Conservation (phyloP, 495 filamentous ascomycete genomes). For the Aspergillus coremiiformis region DNA sequence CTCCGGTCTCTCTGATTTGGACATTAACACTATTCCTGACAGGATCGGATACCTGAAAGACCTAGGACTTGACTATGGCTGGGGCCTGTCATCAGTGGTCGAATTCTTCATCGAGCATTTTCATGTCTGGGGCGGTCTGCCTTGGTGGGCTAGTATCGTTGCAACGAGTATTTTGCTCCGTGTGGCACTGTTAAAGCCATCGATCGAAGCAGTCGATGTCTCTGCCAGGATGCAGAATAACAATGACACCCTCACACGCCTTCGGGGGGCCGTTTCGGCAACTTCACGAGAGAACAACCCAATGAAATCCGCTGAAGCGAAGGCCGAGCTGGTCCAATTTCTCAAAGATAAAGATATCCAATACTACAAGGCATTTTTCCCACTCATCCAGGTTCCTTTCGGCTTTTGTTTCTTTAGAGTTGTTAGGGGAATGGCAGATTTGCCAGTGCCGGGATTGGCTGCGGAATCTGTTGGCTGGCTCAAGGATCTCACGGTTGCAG, state of each 20-base stretch:
- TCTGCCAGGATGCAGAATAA: slow-evolving; percentile 41
- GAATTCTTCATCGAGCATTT: slow-evolving; percentile 74
- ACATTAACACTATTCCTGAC: slow-evolving; percentile 50
- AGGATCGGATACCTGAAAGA: slow-evolving; percentile 75
- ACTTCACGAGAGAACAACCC: too few relatives aligned
- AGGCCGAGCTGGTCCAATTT: slow-evolving; percentile 41
- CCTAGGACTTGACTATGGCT: slow-evolving; percentile 80
- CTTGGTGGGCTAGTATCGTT: slow-evolving; percentile 76
- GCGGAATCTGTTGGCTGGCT: slow-evolving; percentile 70
- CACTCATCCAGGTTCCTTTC: slow-evolving; percentile 59
- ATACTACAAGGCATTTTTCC: slow-evolving; percentile 45
- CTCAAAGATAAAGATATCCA: slow-evolving; percentile 48
- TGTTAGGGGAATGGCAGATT: slow-evolving; percentile 59
- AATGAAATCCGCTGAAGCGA: too few relatives aligned
- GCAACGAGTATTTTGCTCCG: slow-evolving; percentile 58
- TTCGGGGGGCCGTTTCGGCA: too few relatives aligned
- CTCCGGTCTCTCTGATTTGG: slow-evolving; percentile 27
- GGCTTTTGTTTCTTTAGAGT: slow-evolving; percentile 75
- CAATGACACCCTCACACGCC: slow-evolving; percentile 32
- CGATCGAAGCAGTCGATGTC: slow-evolving; percentile 52
- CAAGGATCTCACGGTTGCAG: slow-evolving; percentile 63
- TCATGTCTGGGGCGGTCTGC: slow-evolving; percentile 62
- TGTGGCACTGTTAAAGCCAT: slow-evolving; percentile 54
- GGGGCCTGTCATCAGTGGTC: slow-evolving; percentile 60
- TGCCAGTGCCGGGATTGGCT: slow-evolving; percentile 75